Percentiles rank a stretch among this genome's conserved stretches.
phyloP scores from a whole-genome alignment of 1,284 basidiomycete genomes.

The Ustilago nuda region DNA sequence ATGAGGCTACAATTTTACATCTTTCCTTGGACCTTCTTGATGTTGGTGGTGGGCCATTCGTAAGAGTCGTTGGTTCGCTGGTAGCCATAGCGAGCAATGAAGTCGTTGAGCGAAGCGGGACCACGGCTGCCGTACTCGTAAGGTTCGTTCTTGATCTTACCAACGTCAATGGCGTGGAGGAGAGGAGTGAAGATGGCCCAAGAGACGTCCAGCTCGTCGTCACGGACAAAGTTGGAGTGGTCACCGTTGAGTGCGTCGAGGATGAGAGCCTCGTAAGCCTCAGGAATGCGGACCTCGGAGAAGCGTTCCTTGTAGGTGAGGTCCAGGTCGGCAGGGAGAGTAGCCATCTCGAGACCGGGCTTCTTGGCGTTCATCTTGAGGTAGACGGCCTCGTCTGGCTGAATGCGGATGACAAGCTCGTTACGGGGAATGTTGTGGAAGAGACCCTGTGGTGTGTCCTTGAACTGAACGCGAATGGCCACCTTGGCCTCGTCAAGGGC shows the following conservation, averaged over 20 bases:
- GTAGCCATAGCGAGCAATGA: slow-evolving; percentile 62
- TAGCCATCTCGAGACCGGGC: slow-evolving; percentile 59
- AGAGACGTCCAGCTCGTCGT: slow-evolving; percentile 68
- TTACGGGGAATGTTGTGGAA: slow-evolving; percentile 59
- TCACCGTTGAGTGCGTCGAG: slow-evolving; percentile 68
- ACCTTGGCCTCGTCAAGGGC: slow-evolving; percentile 68
- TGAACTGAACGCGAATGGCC: slow-evolving; percentile 67
- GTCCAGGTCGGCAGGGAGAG: slow-evolving; percentile 61
- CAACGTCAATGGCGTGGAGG: slow-evolving; percentile 65
- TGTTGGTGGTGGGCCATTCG: slow-evolving; percentile 63
- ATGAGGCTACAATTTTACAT: slow-evolving; percentile 26
- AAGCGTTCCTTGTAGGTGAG: slow-evolving; percentile 67
- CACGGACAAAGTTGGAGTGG: slow-evolving; percentile 69
- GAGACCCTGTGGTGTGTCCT: slow-evolving; percentile 54
- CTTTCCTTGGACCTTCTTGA: slow-evolving; percentile 57
- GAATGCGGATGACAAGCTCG: slow-evolving; percentile 68
- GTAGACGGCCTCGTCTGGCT: slow-evolving; percentile 68
- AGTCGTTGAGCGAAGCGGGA: slow-evolving; percentile 62
- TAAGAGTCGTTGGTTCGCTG: slow-evolving; percentile 58
- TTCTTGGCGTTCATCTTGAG: slow-evolving; percentile 66
- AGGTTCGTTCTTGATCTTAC: slow-evolving; percentile 63
- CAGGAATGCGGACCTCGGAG: slow-evolving; percentile 62
- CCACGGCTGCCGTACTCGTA: slow-evolving; percentile 66
- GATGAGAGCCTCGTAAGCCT: slow-evolving; percentile 70
- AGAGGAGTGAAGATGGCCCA: slow-evolving; percentile 70